Evolutionary conservation across 768 basidiomycete species (phyloP).

Genomic region (Podaxis sp.): DNA sequence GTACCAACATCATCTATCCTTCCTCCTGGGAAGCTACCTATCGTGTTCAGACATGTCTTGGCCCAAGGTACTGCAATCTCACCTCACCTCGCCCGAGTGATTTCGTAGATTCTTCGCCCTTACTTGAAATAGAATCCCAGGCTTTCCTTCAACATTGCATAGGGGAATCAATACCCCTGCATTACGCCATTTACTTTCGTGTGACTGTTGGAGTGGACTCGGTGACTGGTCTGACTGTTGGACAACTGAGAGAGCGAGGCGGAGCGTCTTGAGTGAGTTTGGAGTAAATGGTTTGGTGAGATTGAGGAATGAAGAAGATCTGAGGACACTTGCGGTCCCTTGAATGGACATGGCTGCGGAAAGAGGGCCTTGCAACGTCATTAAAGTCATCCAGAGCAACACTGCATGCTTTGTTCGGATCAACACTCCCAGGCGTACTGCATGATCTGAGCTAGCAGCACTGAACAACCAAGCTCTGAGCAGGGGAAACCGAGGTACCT

Average conservation of each 20-base stretch:
- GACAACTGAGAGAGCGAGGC: slow-evolving; percentile 18
- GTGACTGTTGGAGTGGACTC: slow-evolving; percentile 9
- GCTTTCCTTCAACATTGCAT: slow-evolving; percentile 64
- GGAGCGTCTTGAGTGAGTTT: slow-evolving; percentile 28
- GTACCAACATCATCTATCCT: slow-evolving; percentile 54
- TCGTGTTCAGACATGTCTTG: neutral
- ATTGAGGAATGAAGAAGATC: slow-evolving; percentile 21
- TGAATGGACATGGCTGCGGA: slow-evolving; percentile 11
- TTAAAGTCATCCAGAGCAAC: neutral
- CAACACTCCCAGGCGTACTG: slow-evolving; percentile 4
- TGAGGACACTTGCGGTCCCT: slow-evolving; percentile 6
- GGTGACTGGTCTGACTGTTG: neutral
- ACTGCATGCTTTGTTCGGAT: neutral
- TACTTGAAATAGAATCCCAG: slow-evolving; percentile 70
- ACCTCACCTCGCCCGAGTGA: slow-evolving; percentile 87
- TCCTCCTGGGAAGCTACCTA: slow-evolving; percentile 69
- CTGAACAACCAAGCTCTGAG: too few relatives aligned
- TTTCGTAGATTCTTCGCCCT: slow-evolving; percentile 57
- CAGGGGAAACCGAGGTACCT: too few relatives aligned
- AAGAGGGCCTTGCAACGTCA: slow-evolving; percentile 1
- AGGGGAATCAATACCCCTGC: slow-evolving; percentile 76
- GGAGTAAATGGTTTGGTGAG: slow-evolving; percentile 37
- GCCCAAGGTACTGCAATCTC: slow-evolving; percentile 5
- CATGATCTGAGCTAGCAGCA: neutral
- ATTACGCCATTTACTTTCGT: slow-evolving; percentile 26